Evolutionary conservation across 495 filamentous ascomycete genomes (phyloP).

Genomic region (Hyaloscypha hepaticicola): DNA sequence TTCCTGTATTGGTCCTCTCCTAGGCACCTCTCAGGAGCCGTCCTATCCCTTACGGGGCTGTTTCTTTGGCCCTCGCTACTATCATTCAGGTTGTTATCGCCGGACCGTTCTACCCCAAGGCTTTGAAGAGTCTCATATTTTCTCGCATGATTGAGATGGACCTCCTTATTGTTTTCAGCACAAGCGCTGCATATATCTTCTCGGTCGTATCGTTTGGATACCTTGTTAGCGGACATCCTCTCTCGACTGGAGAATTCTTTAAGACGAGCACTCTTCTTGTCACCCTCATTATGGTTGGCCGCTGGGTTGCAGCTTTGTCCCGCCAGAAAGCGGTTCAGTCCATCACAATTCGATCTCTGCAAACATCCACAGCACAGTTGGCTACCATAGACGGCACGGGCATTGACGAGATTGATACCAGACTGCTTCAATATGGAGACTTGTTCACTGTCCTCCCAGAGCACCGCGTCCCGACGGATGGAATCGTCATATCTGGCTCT

Average conservation of each 20-base stretch:
- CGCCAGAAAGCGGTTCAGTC: constrained; percentile 66
- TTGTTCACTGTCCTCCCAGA: constrained; percentile 63
- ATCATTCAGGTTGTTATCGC: constrained; percentile 64
- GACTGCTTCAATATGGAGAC: constrained; percentile 75
- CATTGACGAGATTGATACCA: constrained; percentile 56
- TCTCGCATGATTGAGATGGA: constrained; percentile 74
- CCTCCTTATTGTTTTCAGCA: constrained; percentile 71
- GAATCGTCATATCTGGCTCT: constrained; percentile 57
- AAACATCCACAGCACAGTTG: constrained; percentile 48
- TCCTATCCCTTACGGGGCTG: constrained; percentile 48
- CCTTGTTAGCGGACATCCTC: constrained; percentile 43
- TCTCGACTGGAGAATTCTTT: constrained; percentile 66
- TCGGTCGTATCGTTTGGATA: constrained; percentile 68
- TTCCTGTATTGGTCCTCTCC: constrained; percentile 72
- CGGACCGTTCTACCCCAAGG: constrained; percentile 66
- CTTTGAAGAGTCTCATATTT: constrained; percentile 61
- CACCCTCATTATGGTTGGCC: constrained; percentile 73
- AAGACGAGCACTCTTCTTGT: constrained; percentile 78
- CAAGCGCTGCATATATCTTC: constrained; percentile 70
- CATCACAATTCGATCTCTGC: constrained; percentile 63
- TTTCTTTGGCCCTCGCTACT: constrained; percentile 63
- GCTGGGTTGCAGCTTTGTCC: constrained; percentile 60
- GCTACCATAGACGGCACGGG: constrained; percentile 30
- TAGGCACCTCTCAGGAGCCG: constrained; percentile 59
- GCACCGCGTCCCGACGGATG: constrained; percentile 65